A percentile compares a stretch with the other conserved stretches of the same genome.
Evolutionary conservation across 805 yeast species (phyloP).

Genomic region (Ogataea methanolica): DNA sequence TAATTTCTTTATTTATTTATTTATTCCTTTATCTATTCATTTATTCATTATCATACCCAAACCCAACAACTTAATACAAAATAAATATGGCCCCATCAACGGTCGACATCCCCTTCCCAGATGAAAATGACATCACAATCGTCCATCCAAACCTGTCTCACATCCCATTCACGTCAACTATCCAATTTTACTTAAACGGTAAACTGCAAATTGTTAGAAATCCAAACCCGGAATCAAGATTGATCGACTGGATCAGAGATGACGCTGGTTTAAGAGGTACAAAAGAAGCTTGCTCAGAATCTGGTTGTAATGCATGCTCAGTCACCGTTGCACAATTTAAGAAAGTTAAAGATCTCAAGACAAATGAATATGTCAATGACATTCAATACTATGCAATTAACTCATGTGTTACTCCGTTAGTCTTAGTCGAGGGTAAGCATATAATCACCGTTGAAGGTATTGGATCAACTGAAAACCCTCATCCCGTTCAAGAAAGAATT

Average conservation of each 20-base stretch:
- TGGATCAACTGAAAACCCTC: slow-evolving; percentile 36
- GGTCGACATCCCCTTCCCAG: slow-evolving; percentile 10
- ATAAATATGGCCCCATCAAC: slow-evolving; percentile 22
- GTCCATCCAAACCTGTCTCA: slow-evolving; percentile 21
- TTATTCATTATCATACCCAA: too few relatives aligned
- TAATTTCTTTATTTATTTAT: background rate
- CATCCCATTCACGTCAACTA: slow-evolving; percentile 22
- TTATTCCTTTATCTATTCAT: too few relatives aligned
- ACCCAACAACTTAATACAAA: background rate
- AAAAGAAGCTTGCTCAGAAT: slow-evolving; percentile 46
- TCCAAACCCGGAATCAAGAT: slow-evolving; percentile 40
- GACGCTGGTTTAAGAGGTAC: slow-evolving; percentile 38
- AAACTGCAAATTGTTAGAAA: slow-evolving; percentile 29
- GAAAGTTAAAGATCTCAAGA: slow-evolving; percentile 4
- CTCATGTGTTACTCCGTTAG: slow-evolving; percentile 43
- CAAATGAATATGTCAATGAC: slow-evolving; percentile 13
- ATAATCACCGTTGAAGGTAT: slow-evolving; percentile 46
- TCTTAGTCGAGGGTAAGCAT: slow-evolving; percentile 42
- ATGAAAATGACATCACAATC: slow-evolving; percentile 9
- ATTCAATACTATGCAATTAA: slow-evolving; percentile 37
- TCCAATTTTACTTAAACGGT: slow-evolving; percentile 38
- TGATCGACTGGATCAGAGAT: slow-evolving; percentile 38
- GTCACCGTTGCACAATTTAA: slow-evolving; percentile 36
- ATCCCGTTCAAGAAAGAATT: slow-evolving; percentile 46
- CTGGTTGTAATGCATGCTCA: slow-evolving; percentile 50